Evolutionary conservation across 164 flowering plant species (phyloP), one percentile per base, ranked within the genome.

Genomic region (Vitis rotundifolia): DNA sequence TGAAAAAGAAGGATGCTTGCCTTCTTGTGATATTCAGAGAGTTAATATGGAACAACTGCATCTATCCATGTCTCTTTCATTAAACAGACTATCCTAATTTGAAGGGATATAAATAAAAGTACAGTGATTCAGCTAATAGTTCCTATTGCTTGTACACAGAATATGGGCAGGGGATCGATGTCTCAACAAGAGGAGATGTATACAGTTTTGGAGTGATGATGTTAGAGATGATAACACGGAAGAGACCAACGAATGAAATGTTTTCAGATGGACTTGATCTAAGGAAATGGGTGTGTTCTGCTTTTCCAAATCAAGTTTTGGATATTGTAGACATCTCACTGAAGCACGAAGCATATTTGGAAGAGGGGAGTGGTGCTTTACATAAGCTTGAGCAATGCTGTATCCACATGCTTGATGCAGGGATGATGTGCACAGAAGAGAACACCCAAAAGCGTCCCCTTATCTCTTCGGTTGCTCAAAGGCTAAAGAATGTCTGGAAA

Each of bases 331-430:
- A 63, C 67, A 58, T 47, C 22, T 9, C 47, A 37, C 29, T 55
- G 16, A 48, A 48, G 71, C 37, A 47, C 3, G 55, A 19, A 7
- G 64, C 56, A 28, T 8, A 13, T 2, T 8, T 14, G 8, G 47
- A 19, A 49, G 63, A 37, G 14, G 26, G 54, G 1, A 3, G 8
- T 56, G 60, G 59, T n/a, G 47, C 13, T 47, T 10, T 49, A 26
- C 37, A 59, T 11, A 49, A 44, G 56, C 71, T 68, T 13, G 63
- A 68, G 37, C 62, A 28, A 14, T 59, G 71, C 19, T 49, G 71
- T 11, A 49, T 54, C 53, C 60, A 56, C 11, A 16, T 67, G 19
- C 29, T 49, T 15, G 13, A 47, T 28, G 55, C 26, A 48, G 71
- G 56, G 18, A 11, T 59, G 56, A 49, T 22, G 52, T 68, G 71